phyloP scores from a whole-genome alignment of 805 yeast species.

The Monosporozyma aerobia region DNA sequence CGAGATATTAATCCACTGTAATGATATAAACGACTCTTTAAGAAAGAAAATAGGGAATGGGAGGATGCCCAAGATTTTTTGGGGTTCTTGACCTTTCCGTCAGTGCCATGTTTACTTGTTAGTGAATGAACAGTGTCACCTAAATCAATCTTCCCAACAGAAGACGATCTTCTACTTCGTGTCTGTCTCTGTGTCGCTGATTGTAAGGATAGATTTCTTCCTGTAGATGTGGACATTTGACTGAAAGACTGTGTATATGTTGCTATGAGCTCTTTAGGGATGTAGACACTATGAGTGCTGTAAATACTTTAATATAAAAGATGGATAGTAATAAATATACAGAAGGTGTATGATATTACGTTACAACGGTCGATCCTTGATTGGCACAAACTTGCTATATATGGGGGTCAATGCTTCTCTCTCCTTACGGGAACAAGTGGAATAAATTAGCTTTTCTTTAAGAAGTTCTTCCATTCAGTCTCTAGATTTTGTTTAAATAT shows the following conservation, averaged over 20 bases:
- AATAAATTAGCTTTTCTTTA: no score
- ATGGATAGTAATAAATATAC: no score
- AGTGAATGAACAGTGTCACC: slow-evolving; percentile 48
- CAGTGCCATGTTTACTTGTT: neutral
- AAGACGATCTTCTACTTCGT: slow-evolving; percentile 41
- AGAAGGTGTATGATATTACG: no score
- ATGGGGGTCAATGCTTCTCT: no score
- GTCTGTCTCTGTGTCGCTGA: slow-evolving; percentile 12
- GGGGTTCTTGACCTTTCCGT: neutral
- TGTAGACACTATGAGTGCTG: neutral
- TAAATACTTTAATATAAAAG: neutral
- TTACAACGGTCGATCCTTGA: no score
- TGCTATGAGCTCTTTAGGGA: neutral
- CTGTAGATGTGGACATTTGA: neutral
- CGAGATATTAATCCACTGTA: slow-evolving; percentile 43
- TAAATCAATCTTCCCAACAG: slow-evolving; percentile 63
- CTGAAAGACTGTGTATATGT: neutral
- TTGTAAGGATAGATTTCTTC: neutral
- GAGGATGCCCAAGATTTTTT: neutral
- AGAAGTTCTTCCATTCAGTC: no score
- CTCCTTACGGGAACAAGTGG: no score
- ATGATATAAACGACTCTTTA: neutral
- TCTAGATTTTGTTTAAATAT: no score
- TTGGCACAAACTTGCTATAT: no score
- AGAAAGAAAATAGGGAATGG: slow-evolving; percentile 30